phyloP scores from a whole-genome alignment of 2,329 filamentous ascomycete species.

The Penicillium sp. region DNA sequence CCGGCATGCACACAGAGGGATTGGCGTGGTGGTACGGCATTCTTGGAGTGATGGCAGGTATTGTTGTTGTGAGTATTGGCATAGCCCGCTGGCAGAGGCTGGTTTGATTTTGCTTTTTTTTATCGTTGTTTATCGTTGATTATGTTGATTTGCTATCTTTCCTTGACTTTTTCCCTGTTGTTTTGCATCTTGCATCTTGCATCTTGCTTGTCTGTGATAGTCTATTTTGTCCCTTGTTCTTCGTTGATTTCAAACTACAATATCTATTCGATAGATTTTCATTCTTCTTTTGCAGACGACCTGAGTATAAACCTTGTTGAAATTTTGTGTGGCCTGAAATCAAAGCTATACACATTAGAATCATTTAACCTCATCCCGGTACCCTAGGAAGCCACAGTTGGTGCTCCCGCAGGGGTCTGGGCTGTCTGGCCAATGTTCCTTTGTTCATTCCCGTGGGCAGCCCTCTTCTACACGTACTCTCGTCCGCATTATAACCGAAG shows the following conservation, averaged over 20 bases:
- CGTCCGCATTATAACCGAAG: no score
- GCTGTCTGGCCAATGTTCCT: no score
- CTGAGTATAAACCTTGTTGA: not conserved
- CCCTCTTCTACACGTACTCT: no score
- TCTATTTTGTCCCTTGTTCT: not conserved
- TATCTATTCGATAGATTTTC: not conserved
- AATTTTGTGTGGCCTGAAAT: no score
- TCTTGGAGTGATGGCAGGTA: slow-evolving; percentile 44
- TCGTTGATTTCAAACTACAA: not conserved
- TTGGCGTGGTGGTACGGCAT: slow-evolving; percentile 52
- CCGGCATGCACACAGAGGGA: slow-evolving; percentile 36
- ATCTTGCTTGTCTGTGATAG: not conserved
- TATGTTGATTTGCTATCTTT: not conserved
- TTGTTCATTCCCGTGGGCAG: no score
- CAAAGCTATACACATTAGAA: no score
- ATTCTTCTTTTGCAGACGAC: not conserved
- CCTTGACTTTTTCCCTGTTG: not conserved
- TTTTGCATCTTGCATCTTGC: not conserved
- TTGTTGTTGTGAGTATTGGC: slow-evolving; percentile 40
- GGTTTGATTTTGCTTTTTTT: slow-evolving; percentile 28
- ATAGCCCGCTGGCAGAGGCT: slow-evolving; percentile 44
- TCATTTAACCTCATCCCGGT: no score
- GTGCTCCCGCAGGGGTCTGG: no score
- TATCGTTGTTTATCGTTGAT: not conserved
- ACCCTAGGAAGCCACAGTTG: no score